Evolutionary conservation across 2,329 filamentous ascomycete species (phyloP).

Genomic region (Penicillium hesseltinei): DNA sequence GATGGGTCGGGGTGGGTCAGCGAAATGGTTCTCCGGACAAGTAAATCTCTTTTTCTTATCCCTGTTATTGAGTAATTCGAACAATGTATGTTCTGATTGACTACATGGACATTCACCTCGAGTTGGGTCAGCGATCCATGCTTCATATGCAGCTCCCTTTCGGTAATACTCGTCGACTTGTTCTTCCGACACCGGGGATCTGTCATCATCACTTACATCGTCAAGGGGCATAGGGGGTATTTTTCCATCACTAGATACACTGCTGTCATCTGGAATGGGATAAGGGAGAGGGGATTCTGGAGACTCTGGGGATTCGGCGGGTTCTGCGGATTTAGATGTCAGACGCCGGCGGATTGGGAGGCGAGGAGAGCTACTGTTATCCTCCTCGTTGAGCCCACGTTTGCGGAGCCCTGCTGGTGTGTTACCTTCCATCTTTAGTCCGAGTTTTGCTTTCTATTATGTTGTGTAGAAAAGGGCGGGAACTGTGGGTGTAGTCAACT

Average conservation of each 20-base stretch:
- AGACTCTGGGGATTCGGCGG: not conserved
- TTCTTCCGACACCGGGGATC: not conserved
- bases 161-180: not conserved
- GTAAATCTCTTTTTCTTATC: not conserved
- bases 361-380: too few species aligned
- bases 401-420: not conserved
- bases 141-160: not conserved
- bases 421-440: not conserved
- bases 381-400: not conserved
- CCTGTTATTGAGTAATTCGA: not conserved
- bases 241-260: not conserved
- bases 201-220: not conserved
- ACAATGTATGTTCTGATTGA: not conserved
- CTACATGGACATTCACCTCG: not conserved
- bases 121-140: not conserved
- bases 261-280: not conserved
- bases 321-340: not conserved
- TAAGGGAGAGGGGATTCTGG: not conserved
- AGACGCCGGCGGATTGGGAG: not conserved
- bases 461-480: not conserved
- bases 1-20: not conserved
- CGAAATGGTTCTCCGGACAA: not conserved
- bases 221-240: fast-evolving
- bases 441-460: too few species aligned
- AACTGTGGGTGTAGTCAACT: not conserved